Evolutionary conservation across 495 filamentous ascomycete genomes (phyloP), one percentile per base, ranked within the genome.

Genomic region (Penicillium paradoxum): DNA sequence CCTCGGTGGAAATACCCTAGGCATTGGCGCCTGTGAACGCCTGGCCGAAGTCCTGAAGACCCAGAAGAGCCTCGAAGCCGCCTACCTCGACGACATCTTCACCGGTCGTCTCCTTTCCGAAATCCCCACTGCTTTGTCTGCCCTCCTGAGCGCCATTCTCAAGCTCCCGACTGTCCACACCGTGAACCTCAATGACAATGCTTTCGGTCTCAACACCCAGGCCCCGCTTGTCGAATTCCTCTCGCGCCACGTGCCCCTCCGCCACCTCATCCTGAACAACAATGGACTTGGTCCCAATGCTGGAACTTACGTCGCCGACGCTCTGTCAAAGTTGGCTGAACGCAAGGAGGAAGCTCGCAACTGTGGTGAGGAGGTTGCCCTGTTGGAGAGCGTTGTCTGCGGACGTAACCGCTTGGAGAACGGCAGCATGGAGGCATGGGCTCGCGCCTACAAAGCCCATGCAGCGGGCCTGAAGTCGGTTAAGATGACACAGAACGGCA

Each of bases 401-500:
- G 93, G 95, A 14, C 88, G 93, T 27, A 98, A 98, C 68, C 80
- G 93, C 43, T 78, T 97, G 58, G 93, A 98, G 73, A 96, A 89
- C 66, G 95, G 92, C 45, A 89, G 84, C 56, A 97, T 97, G 95
- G 83, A 79, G 15, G 91, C 93, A 0, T 98, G 95, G 95, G 89
- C 91, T 29, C 85, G 83, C 62, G 80, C 88, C 0, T 96, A 89
- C 63, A 80, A 82, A 58, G 85, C 89, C 49, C 89, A 97, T 68
- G 83, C 80, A 39, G 81, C 80, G 24, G 73, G 74, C 14, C 77
- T 97, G 27, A 87, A 85, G 68, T 84, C 83, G 45, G 83, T 98
- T 49, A 95, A 91, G 80, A 97, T 98, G 93, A 90, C 93, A 32
- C 93, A 97, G 70, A 97, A 98, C 69, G 93, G 95, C 42, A 98